Conservation (phyloP, 176 grass and related monocot species). For the Carex cristatella region DNA sequence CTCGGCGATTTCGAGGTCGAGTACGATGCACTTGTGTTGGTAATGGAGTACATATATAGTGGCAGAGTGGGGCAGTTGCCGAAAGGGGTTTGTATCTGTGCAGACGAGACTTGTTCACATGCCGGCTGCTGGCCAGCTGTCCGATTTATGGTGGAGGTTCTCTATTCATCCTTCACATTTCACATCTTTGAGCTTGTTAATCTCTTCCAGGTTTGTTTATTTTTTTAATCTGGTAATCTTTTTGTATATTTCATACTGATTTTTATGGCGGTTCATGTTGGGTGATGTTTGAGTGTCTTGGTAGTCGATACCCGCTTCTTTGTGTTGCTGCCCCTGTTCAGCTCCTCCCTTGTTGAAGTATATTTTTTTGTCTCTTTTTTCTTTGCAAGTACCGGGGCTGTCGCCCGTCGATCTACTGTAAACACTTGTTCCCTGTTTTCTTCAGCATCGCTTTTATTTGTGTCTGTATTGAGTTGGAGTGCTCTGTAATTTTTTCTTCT, state of each 20-base stretch:
- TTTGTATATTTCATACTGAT: not conserved
- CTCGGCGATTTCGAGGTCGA: slow-evolving; percentile 52
- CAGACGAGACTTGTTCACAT: slow-evolving; percentile 69
- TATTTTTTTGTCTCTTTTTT: not conserved
- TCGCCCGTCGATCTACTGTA: not conserved
- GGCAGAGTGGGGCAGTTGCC: slow-evolving; percentile 59
- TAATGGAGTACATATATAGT: slow-evolving; percentile 87
- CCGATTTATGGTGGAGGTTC: slow-evolving; percentile 72
- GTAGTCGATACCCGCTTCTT: not conserved
- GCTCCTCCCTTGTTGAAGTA: not conserved
- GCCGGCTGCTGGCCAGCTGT: slow-evolving; percentile 65
- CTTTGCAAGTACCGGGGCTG: not conserved
- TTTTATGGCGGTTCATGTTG: not conserved
- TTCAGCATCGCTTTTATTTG: not conserved
- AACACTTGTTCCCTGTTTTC: not conserved
- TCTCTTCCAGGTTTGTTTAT: slow-evolving; percentile 76
- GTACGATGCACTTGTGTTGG: slow-evolving; percentile 57
- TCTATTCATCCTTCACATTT: slow-evolving; percentile 78
- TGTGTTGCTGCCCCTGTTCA: not conserved
- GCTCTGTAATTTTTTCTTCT: not conserved
- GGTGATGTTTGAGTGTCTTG: not conserved
- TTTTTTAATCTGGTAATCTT: not conserved
- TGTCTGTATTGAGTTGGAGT: not conserved
- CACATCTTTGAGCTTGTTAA: slow-evolving; percentile 75
- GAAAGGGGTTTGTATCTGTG: slow-evolving; percentile 66